Evolutionary conservation across 352 stramenopile species (phyloP), one percentile per base, ranked within the genome.

Genomic region (Halophytophthora polymorphica): DNA sequence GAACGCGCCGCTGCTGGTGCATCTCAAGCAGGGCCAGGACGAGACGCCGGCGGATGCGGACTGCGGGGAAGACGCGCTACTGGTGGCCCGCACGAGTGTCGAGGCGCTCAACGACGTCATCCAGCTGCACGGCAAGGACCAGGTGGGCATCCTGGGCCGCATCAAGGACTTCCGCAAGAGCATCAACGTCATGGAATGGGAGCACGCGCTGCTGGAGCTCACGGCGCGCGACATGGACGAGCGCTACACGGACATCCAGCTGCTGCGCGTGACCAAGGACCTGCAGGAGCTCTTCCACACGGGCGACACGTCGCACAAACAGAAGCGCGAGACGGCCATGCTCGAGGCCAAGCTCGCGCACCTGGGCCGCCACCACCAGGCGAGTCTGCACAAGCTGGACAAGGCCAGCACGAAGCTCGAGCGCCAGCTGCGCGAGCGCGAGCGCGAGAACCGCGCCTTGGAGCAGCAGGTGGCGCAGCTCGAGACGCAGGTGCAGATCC

Each of bases 171-270:
- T 97, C 44, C 82, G 88, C 33, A 97, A 97, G 58, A 95, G 76
- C 57, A 97, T 98, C 65, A 97, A 96, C 65, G 81, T 94, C 50
- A 96, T 97, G 84, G 79, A 97, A 58, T 98, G 92, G 92, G 86
- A 97, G 45, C 81, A 95, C 56, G 60, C 73, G 8, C 77, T 91
- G 46, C 61, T 97, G 22, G 66, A 88, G 17, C 61, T 92, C 47
- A 71, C 96, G 50, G 85, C 76, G 14, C 70, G 74, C 11, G 86
- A 97, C 67, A 85, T 92, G 63, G 84, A 97, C 48, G 89, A 96
- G 55, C 73, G 90, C 17, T 97, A 96, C 78, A 96, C 81, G 6
- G 92, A 98, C 62, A 83, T 97, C 34, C 91, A 98, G 59, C 69
- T 98, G 45, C 64, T 98, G 28, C 79, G 90, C 13, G 91, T 98